Percentiles rank a stretch among this genome's conserved stretches.
Conservation (phyloP, 2,329 filamentous ascomycete species). For the Elsinoe fawcettii region DNA sequence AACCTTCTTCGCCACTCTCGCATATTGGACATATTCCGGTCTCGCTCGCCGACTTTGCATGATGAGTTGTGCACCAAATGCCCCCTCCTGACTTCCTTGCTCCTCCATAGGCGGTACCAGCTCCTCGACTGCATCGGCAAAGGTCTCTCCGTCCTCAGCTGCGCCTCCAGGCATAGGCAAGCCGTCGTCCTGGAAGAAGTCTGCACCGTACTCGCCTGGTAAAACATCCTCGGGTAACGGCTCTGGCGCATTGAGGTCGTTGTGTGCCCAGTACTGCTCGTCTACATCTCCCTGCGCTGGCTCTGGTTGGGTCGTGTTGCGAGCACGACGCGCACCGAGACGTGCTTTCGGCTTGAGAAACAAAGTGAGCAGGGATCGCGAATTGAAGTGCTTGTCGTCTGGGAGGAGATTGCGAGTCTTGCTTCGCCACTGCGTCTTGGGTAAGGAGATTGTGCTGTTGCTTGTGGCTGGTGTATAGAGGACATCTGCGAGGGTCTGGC, state of each 20-base stretch:
- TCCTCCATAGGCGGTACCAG: conserved; percentile 60
- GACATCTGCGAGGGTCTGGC: conserved; percentile 60
- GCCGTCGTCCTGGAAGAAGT: conserved; percentile 92
- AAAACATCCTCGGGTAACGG: conserved; percentile 42
- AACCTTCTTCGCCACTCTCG: conserved; percentile 58
- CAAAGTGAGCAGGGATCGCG: conserved; percentile 75
- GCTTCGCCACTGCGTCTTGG: conserved; percentile 92
- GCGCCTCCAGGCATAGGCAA: conserved; percentile 59
- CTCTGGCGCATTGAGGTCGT: conserved; percentile 40
- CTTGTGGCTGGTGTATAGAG: conserved; percentile 76
- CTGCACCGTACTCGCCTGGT: conserved; percentile 82
- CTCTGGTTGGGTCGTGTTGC: conserved; percentile 46
- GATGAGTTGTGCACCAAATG: conserved; percentile 55
- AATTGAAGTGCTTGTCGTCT: conserved; percentile 98
- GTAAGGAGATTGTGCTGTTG: conserved; percentile 72
- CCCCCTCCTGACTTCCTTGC: conserved; percentile 43
- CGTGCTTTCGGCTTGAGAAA: conserved; percentile 93
- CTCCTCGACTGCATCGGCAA: conserved; percentile 72
- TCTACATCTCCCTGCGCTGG: conserved; percentile 62
- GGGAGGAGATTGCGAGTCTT: conserved; percentile 88
- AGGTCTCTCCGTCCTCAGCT: conserved; percentile 62
- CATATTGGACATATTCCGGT: conserved; percentile 60
- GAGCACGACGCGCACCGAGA: conserved; percentile 56
- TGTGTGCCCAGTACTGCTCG: conserved; percentile 86
- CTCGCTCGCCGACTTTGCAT: conserved; percentile 53